Conservation (phyloP, 225 moss, liverwort and hornwort species). For the Marchantia polymorpha region DNA sequence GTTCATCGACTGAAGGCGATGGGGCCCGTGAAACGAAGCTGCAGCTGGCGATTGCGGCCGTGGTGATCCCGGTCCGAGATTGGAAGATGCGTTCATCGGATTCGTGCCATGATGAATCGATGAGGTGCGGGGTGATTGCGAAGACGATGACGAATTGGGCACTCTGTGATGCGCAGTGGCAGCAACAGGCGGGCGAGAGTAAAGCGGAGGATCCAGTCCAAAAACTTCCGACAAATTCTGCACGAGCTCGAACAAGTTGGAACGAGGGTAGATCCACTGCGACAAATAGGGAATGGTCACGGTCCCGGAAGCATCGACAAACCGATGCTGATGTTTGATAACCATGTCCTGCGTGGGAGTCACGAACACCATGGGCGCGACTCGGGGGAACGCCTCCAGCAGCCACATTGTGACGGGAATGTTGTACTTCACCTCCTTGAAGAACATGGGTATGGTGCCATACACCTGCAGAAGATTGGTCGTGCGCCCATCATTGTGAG, state of each 20-base stretch:
- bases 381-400: slow-evolving; percentile 77
- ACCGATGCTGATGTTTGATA: slow-evolving; percentile 79
- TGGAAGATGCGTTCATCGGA: slow-evolving; percentile 59
- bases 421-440: slow-evolving; percentile 91
- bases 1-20: slow-evolving; percentile 36
- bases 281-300: slow-evolving; percentile 67
- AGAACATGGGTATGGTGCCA: slow-evolving; percentile 93
- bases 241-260: slow-evolving; percentile 76
- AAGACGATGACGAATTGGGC: slow-evolving; percentile 37
- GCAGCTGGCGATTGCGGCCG: slow-evolving; percentile 35
- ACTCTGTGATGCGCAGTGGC: slow-evolving; percentile 21
- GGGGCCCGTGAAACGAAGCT: slow-evolving; percentile 49
- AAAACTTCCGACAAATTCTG: slow-evolving; percentile 73
- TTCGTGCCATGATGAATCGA: slow-evolving; percentile 72
- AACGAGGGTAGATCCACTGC: slow-evolving; percentile 85
- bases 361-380: slow-evolving; percentile 76
- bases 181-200: slow-evolving; percentile 52
- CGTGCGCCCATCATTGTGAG: slow-evolving; percentile 76
- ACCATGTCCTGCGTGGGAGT: slow-evolving; percentile 95
- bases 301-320: slow-evolving; percentile 80
- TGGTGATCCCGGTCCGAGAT: slow-evolving; percentile 25
- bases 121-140: slow-evolving; percentile 29
- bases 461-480: slow-evolving; percentile 75
- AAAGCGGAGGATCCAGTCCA: slow-evolving; percentile 84
- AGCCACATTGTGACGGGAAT: slow-evolving; percentile 92